These are phyloP conservation scores for Heterobasidion occidentale DNA, from an alignment of 1,284 basidiomycete species.

Conservation along the genomic window DNA sequence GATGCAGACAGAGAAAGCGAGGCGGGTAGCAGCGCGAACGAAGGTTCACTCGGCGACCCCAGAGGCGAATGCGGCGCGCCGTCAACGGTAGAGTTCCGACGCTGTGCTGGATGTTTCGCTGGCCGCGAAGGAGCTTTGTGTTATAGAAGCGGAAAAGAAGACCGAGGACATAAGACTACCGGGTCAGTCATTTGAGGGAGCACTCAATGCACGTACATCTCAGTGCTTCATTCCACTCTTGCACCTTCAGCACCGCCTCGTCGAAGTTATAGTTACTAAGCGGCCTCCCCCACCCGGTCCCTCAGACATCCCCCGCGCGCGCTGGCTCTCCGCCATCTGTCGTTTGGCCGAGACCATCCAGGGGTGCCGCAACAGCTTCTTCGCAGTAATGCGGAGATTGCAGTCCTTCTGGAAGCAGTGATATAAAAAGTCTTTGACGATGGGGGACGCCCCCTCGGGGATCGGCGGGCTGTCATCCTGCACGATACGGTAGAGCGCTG, in stretches of 20 bases:
- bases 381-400: conserved; percentile 89
- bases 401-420: conserved; percentile 99
- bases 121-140: conserved; percentile 33
- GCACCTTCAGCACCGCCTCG: conserved; percentile 90
- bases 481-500: conserved; percentile 94
- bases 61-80: conserved; percentile 20
- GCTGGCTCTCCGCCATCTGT: conserved; percentile 48
- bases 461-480: conserved; percentile 96
- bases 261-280: conserved; percentile 81
- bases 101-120: conserved; percentile 46
- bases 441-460: conserved; percentile 88
- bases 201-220: conserved; percentile 57
- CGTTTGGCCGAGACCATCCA: conserved; percentile 90
- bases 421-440: conserved; percentile 93
- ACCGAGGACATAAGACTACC: too few relatives aligned
- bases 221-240: conserved; percentile 97
- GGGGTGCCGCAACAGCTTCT: conserved; percentile 87
- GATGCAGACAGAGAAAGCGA: conserved; percentile 17
- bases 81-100: conserved; percentile 22
- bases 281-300: conserved; percentile 38
- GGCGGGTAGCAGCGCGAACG: conserved; percentile 7
- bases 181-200: neutral
- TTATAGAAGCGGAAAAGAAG: neutral
- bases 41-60: conserved; percentile 23
- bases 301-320: conserved; percentile 29